These are phyloP conservation scores for Collariella sp. DNA, from an alignment of 495 filamentous ascomycete genomes.

Conservation along the genomic window DNA sequence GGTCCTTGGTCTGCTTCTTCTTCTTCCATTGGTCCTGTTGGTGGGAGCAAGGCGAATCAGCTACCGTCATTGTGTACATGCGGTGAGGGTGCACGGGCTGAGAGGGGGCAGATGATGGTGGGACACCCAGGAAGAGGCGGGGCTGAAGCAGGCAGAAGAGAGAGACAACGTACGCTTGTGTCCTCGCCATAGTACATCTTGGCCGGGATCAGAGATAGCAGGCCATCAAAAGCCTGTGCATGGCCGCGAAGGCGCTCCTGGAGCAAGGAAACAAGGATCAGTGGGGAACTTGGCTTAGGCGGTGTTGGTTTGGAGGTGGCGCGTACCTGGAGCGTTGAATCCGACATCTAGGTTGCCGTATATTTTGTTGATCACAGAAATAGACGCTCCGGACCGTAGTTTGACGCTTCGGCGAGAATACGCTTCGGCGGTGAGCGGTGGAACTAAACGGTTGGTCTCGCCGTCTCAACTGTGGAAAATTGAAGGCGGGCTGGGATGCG, in stretches of 20 bases:
- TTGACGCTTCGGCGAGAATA: too few relatives aligned
- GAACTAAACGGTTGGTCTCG: conserved; percentile 5
- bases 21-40: conserved; percentile 73
- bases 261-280: background rate
- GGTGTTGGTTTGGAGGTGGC: background rate
- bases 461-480: conserved; percentile 15
- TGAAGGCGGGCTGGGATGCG: conserved; percentile 16
- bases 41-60: conserved; percentile 8
- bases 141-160: background rate
- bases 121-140: background rate
- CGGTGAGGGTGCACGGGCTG: conserved; percentile 16
- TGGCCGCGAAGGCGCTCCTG: conserved; percentile 83
- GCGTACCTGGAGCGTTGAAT: conserved; percentile 25
- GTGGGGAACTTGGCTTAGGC: background rate
- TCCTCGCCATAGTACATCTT: conserved; percentile 88
- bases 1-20: conserved; percentile 80
- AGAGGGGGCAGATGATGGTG: too few relatives aligned
- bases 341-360: conserved; percentile 18
- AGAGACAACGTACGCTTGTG: conserved; percentile 58
- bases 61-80: conserved; percentile 2
- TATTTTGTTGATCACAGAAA: background rate
- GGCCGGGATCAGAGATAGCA: conserved; percentile 86
- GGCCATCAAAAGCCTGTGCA: conserved; percentile 78
- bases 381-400: background rate
- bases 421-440: background rate